A percentile compares a stretch with the other conserved stretches of the same genome.
Conservation (phyloP, 441 rosid genomes). For the California macrophylla region DNA sequence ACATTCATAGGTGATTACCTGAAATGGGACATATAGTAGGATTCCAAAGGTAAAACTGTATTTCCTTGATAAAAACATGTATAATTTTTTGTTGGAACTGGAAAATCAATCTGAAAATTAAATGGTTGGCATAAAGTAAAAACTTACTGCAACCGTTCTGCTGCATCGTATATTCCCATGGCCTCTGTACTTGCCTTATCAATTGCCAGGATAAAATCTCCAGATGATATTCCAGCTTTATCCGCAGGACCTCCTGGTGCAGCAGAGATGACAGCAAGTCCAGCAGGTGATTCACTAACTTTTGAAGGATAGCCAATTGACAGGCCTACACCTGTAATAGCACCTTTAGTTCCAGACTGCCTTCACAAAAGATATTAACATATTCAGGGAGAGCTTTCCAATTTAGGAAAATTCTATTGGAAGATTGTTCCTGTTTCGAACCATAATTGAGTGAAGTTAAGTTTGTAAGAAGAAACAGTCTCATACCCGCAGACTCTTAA, state of each 20-base stretch:
- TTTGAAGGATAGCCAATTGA: constrained; percentile 77
- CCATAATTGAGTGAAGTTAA: constrained; percentile 9
- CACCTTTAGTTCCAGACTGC: constrained; percentile 96
- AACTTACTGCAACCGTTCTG: constrained; percentile 76
- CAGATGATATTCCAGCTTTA: constrained; percentile 67
- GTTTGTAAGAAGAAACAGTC: constrained; percentile 21
- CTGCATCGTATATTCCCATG: constrained; percentile 86
- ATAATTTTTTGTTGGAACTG: neutral
- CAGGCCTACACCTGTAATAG: constrained; percentile 87
- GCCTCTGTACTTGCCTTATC: constrained; percentile 50
- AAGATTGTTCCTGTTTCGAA: neutral
- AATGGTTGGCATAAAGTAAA: constrained; percentile 1
- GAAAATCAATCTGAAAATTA: neutral
- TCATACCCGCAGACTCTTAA: constrained; percentile 78
- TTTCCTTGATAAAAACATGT: neutral
- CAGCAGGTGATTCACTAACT: constrained; percentile 51
- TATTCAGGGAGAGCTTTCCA: constrained; percentile 18
- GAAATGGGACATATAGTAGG: neutral
- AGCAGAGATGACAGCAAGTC: constrained; percentile 78
- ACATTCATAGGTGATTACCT: neutral
- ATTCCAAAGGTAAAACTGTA: neutral
- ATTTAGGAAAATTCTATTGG: constrained; percentile 7
- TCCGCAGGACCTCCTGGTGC: constrained; percentile 89
- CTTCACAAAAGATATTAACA: constrained; percentile 54
- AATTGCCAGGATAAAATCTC: constrained; percentile 68